phyloP scores from a whole-genome alignment of 371 early-diverging fungal species.

The Syncephalastrum racemosum region DNA sequence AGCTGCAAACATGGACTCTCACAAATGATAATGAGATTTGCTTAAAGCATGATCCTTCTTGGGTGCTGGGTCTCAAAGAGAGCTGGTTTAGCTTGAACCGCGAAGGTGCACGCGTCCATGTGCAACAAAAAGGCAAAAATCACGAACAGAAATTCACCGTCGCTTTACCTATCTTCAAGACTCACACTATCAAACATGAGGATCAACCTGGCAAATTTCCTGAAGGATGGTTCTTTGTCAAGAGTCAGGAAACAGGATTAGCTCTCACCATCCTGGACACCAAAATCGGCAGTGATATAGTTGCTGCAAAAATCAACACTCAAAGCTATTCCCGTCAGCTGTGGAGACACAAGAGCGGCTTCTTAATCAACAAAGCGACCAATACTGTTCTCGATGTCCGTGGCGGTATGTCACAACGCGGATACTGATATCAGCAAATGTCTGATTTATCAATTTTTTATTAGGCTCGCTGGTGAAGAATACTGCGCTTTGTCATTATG shows the following conservation, averaged over 20 bases:
- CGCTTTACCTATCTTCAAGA: conserved; percentile 44
- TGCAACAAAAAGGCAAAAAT: conserved; percentile 32
- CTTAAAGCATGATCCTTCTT: conserved; percentile 34
- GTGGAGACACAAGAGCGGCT: conserved; percentile 56
- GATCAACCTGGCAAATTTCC: conserved; percentile 47
- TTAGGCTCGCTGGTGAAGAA: conserved; percentile 32
- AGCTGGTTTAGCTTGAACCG: conserved; percentile 41
- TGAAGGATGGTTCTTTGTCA: conserved; percentile 62
- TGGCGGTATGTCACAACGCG: conserved; percentile 40
- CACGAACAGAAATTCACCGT: conserved; percentile 37
- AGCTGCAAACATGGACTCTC: conserved; percentile 36
- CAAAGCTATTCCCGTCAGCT: conserved; percentile 53
- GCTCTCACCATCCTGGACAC: conserved; percentile 46
- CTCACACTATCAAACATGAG: conserved; percentile 14
- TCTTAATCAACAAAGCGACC: conserved; percentile 56
- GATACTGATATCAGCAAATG: background rate
- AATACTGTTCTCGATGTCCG: conserved; percentile 58
- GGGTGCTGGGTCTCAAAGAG: conserved; percentile 54
- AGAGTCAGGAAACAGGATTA: conserved; percentile 49
- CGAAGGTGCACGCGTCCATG: conserved; percentile 44
- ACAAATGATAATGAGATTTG: conserved; percentile 39
- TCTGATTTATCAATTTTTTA: conserved; percentile 1
- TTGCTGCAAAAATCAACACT: conserved; percentile 49
- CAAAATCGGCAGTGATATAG: conserved; percentile 26
- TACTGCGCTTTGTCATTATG: conserved; percentile 41